Evolutionary conservation across 345 rosid species (phyloP).

Genomic region (Eucalyptus cloeziana): DNA sequence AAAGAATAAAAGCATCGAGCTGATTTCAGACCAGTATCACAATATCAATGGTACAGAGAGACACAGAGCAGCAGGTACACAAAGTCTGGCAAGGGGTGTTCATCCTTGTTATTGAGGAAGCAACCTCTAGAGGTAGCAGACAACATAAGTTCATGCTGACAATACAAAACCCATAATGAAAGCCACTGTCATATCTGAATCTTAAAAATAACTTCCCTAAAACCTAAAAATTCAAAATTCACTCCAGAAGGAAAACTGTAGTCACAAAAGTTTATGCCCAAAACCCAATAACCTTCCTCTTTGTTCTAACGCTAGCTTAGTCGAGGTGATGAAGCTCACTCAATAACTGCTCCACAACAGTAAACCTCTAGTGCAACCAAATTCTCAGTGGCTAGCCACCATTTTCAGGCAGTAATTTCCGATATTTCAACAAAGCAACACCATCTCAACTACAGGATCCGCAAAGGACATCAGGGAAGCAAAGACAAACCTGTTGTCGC

Average conservation of each 20-base stretch:
- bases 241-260: background rate
- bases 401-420: background rate
- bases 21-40: background rate
- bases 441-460: background rate
- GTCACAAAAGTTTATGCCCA: background rate
- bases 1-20: background rate
- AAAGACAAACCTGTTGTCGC: slow-evolving; percentile 37
- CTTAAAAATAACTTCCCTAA: background rate
- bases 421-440: background rate
- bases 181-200: background rate
- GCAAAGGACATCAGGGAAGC: background rate
- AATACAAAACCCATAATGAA: background rate
- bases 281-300: background rate
- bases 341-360: background rate
- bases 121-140: background rate
- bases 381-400: background rate
- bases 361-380: background rate
- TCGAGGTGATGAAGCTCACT: background rate
- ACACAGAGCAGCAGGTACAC: background rate
- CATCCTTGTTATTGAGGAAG: background rate
- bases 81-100: background rate
- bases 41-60: background rate
- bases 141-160: background rate
- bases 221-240: background rate
- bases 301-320: background rate